Conservation (phyloP, 306 rosid genomes). For the Adenanthera pavonina region DNA sequence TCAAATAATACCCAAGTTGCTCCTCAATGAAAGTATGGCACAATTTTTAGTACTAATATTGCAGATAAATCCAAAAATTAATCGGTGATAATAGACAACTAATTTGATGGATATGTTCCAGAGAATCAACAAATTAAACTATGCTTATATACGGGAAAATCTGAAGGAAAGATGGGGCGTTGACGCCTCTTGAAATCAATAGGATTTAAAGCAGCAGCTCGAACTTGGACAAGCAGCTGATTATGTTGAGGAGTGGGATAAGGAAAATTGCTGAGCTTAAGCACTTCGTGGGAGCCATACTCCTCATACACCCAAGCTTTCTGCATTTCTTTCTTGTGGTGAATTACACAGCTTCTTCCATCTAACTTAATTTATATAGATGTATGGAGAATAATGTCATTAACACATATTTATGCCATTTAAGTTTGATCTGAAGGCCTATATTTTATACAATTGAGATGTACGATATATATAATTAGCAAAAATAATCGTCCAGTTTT, state of each 20-base stretch:
- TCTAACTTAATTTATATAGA: neutral
- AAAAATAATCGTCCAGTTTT: too few relatives aligned
- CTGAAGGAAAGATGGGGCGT: conserved; percentile 39
- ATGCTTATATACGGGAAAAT: conserved; percentile 44
- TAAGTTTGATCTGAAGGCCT: too few relatives aligned
- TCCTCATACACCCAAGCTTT: conserved; percentile 57
- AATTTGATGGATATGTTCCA: neutral
- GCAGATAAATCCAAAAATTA: too few relatives aligned
- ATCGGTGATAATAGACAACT: too few relatives aligned
- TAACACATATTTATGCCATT: too few relatives aligned
- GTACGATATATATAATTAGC: too few relatives aligned
- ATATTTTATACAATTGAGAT: too few relatives aligned
- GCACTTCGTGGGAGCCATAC: conserved; percentile 56
- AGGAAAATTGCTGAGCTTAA: conserved; percentile 44
- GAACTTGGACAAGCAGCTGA: conserved; percentile 48
- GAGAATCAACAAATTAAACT: neutral
- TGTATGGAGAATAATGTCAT: too few relatives aligned
- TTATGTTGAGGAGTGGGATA: conserved; percentile 44
- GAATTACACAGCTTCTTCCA: too few relatives aligned
- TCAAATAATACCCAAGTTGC: too few relatives aligned
- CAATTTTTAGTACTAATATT: too few relatives aligned
- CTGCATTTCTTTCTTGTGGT: conserved; percentile 31
- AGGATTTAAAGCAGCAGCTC: conserved; percentile 54
- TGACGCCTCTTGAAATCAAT: conserved; percentile 52
- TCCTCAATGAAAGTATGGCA: too few relatives aligned